These are phyloP conservation scores for Talaromyces pinophilus DNA, from an alignment of 2,329 filamentous ascomycete species.

Conservation along the genomic window DNA sequence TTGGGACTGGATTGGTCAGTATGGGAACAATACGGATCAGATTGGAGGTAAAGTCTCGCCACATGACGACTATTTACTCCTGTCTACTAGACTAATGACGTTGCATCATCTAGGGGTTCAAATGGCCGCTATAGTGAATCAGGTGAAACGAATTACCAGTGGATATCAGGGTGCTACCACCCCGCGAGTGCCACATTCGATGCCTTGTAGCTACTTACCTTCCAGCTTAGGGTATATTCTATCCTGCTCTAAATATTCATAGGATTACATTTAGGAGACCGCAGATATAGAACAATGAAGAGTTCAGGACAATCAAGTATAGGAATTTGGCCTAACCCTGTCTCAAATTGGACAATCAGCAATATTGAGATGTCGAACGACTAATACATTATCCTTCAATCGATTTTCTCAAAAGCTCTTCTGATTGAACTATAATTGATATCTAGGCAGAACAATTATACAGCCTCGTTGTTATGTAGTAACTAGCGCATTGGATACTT, in stretches of 20 bases:
- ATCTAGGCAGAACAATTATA: neutral
- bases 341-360: neutral
- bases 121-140: conserved; percentile 27
- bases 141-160: conserved; percentile 25
- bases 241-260: neutral
- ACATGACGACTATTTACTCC: neutral
- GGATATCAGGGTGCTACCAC: neutral
- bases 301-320: neutral
- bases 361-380: neutral
- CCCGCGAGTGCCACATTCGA: neutral
- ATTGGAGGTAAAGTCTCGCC: neutral
- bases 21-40: conserved; percentile 25
- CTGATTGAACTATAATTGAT: neutral
- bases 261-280: neutral
- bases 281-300: neutral
- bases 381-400: neutral
- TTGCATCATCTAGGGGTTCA: conserved; percentile 20
- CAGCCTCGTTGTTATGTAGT: neutral
- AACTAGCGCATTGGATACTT: neutral
- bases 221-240: neutral
- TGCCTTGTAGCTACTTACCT: neutral
- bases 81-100: neutral
- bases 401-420: neutral
- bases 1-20: conserved; percentile 26
- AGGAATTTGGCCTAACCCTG: neutral